Evolutionary conservation across 202 grass and related monocot species (phyloP).

Genomic region (Saccharum hybrid): DNA sequence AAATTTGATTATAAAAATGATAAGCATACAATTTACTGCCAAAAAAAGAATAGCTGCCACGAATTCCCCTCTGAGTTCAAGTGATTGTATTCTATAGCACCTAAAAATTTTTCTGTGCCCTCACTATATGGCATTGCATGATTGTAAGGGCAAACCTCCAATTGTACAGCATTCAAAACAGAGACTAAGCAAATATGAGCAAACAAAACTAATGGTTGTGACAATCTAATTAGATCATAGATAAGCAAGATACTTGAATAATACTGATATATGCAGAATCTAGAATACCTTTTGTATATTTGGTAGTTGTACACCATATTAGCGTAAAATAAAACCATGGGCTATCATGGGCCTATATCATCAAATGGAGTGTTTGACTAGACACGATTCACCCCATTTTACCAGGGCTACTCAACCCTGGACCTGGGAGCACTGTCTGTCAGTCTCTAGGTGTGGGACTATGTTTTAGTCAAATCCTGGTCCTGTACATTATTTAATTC

Average conservation of each 20-base stretch:
- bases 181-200: not conserved
- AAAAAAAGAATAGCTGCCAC: conserved; percentile 1
- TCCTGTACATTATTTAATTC: not conserved
- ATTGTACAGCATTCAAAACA: not conserved
- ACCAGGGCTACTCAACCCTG: not conserved
- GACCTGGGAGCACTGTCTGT: not conserved
- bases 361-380: not conserved
- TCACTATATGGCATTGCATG: not conserved
- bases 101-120: not conserved
- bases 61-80: conserved; percentile 15
- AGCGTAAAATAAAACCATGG: not conserved
- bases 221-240: not conserved
- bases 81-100: not conserved
- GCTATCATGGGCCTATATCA: not conserved
- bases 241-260: not conserved
- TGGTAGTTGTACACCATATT: not conserved
- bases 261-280: not conserved
- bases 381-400: not conserved
- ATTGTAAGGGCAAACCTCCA: conserved; percentile 15
- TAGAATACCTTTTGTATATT: not conserved
- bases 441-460: not conserved
- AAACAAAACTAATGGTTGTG: not conserved
- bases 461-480: not conserved
- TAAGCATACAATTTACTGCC: not conserved
- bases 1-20: conserved; percentile 1